phyloP scores from a whole-genome alignment of 2,329 filamentous ascomycete genomes.

The Claviceps sp. region DNA sequence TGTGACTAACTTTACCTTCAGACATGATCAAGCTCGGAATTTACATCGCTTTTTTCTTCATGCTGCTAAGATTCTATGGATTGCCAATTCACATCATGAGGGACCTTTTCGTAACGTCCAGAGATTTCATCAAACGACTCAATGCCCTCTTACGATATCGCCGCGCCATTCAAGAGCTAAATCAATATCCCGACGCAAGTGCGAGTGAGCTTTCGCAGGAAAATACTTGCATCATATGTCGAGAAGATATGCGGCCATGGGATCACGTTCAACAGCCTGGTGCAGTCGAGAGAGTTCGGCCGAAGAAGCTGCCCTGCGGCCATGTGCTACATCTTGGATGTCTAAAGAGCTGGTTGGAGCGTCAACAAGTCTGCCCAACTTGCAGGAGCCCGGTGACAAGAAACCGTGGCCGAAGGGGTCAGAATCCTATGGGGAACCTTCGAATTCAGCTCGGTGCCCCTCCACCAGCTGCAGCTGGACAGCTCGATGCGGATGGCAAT shows the following conservation, averaged over 20 bases:
- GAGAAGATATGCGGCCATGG: slow-evolving; percentile 90
- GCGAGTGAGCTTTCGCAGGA: slow-evolving; percentile 72
- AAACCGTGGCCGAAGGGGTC: slow-evolving; percentile 15
- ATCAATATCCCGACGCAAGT: slow-evolving; percentile 82
- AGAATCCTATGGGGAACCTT: slow-evolving; percentile 16
- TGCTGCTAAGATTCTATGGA: slow-evolving; percentile 87
- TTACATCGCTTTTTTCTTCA: slow-evolving; percentile 84
- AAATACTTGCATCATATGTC: slow-evolving; percentile 93
- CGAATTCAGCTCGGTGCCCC: slow-evolving; percentile 18
- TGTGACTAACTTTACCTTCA: slow-evolving; percentile 16
- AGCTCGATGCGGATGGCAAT: slow-evolving; percentile 5
- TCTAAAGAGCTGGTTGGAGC: slow-evolving; percentile 90
- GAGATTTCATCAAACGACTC: slow-evolving; percentile 84
- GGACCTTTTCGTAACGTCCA: slow-evolving; percentile 85
- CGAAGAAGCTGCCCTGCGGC: slow-evolving; percentile 92
- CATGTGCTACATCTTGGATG: slow-evolving; percentile 93
- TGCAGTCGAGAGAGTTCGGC: slow-evolving; percentile 70
- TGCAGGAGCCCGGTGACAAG: slow-evolving; percentile 64
- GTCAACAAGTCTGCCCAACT: slow-evolving; percentile 93
- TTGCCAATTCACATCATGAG: slow-evolving; percentile 93
- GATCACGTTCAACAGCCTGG: slow-evolving; percentile 41
- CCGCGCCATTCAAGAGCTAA: slow-evolving; percentile 88
- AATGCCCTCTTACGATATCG: slow-evolving; percentile 80
- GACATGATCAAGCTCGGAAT: slow-evolving; percentile 86
- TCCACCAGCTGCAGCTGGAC: slow-evolving; percentile 6